These are phyloP conservation scores for Lumnitzera racemosa DNA, from an alignment of 345 rosid species.

Conservation along the genomic window DNA sequence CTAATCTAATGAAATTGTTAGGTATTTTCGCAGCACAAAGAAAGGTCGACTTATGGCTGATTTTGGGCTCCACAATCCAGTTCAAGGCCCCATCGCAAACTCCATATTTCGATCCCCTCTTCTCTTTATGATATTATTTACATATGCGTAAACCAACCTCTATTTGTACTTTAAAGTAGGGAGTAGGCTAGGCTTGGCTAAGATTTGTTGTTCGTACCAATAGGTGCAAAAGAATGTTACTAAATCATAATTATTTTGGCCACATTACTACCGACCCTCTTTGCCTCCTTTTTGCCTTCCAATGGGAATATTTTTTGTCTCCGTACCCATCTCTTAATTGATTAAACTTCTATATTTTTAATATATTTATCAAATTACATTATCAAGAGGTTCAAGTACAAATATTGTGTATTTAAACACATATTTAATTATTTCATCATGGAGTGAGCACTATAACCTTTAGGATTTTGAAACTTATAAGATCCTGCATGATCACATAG, in stretches of 20 bases:
- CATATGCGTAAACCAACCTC: not conserved
- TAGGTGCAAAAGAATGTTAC: constrained; percentile 21
- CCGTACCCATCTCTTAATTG: not conserved
- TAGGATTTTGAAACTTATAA: too few relatives aligned
- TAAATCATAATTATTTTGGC: constrained; percentile 12
- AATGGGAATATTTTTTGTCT: not conserved
- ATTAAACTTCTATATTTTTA: too few relatives aligned
- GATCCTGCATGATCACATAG: too few relatives aligned
- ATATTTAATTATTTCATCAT: too few relatives aligned
- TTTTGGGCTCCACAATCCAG: constrained; percentile 18
- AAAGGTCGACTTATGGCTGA: constrained; percentile 21
- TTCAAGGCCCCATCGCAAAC: constrained; percentile 11
- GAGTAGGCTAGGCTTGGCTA: constrained; percentile 9
- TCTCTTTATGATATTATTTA: constrained; percentile 1
- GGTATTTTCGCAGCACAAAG: not conserved
- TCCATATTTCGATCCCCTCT: not conserved
- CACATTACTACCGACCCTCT: constrained; percentile 1
- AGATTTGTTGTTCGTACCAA: constrained; percentile 11
- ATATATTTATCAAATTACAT: too few relatives aligned
- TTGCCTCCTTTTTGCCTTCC: constrained; percentile 4
- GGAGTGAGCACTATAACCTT: too few relatives aligned
- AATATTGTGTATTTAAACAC: too few relatives aligned
- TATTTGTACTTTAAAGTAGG: not conserved
- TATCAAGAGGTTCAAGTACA: too few relatives aligned
- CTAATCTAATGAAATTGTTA: not conserved